Percentiles rank a stretch among this genome's conserved stretches.
phyloP scores from a whole-genome alignment of 2,329 filamentous ascomycete species.

The Trichophyton rubrum region DNA sequence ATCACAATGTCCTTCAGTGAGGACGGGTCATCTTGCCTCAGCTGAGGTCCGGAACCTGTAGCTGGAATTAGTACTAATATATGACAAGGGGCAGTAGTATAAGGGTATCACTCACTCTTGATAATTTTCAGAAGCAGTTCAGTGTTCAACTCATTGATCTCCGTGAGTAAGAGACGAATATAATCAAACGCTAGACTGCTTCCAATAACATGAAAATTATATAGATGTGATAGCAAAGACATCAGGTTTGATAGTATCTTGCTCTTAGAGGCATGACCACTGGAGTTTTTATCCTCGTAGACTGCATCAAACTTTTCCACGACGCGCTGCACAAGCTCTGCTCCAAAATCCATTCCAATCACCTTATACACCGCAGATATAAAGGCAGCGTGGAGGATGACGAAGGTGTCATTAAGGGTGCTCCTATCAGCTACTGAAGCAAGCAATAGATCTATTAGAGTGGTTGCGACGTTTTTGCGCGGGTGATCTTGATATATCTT shows the following conservation, averaged over 20 bases:
- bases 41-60: slow-evolving; percentile 57
- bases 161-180: slow-evolving; percentile 60
- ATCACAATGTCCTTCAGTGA: slow-evolving; percentile 79
- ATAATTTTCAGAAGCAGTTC: slow-evolving; percentile 79
- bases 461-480: slow-evolving; percentile 76
- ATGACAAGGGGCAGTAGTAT: not conserved
- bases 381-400: slow-evolving; percentile 83
- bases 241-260: slow-evolving; percentile 67
- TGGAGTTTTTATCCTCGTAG: slow-evolving; percentile 34
- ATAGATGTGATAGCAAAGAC: slow-evolving; percentile 71
- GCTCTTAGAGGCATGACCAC: slow-evolving; percentile 23
- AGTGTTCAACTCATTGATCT: slow-evolving; percentile 73
- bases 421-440: slow-evolving; percentile 69
- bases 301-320: slow-evolving; percentile 61
- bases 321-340: slow-evolving; percentile 66
- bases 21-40: slow-evolving; percentile 79
- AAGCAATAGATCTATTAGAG: slow-evolving; percentile 63
- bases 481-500: slow-evolving; percentile 72
- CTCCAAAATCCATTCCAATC: slow-evolving; percentile 78
- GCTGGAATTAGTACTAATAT: slow-evolving; percentile 9
- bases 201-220: slow-evolving; percentile 80
- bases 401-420: slow-evolving; percentile 70
- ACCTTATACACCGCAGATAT: slow-evolving; percentile 77
- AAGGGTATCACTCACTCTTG: slow-evolving; percentile 38
- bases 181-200: slow-evolving; percentile 83